phyloP scores from a whole-genome alignment of 208 protist species.

The Crithidia mellificae region DNA sequence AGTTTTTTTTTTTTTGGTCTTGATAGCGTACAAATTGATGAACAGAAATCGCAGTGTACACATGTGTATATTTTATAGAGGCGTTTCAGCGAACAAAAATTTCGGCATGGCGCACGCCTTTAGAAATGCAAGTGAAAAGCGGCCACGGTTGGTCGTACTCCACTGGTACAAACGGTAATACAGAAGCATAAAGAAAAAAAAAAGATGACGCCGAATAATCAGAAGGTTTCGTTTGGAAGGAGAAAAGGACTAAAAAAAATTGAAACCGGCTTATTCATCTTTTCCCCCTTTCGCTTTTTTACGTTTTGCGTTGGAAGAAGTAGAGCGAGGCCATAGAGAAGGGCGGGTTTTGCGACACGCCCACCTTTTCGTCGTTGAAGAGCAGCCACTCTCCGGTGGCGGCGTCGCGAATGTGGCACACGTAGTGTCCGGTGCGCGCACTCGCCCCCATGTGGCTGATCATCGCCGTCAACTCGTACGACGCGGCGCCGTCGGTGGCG shows the following conservation, averaged over 20 bases:
- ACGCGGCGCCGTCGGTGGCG: constrained; percentile 52
- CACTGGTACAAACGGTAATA: no score
- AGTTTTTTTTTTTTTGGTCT: no score
- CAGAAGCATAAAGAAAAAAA: no score
- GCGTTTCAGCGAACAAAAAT: no score
- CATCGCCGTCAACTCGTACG: constrained; percentile 83
- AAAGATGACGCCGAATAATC: no score
- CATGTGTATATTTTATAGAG: no score
- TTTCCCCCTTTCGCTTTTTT: not conserved
- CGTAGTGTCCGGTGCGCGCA: constrained; percentile 90
- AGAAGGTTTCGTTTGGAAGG: no score
- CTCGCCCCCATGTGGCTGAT: constrained; percentile 92
- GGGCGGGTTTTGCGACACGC: constrained; percentile 83
- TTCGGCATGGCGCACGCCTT: no score
- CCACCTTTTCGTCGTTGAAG: constrained; percentile 96
- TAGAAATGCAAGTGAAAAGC: no score
- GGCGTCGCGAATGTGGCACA: constrained; percentile 86
- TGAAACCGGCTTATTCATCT: not conserved
- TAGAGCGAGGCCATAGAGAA: constrained; percentile 93
- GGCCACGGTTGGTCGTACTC: no score
- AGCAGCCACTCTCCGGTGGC: constrained; percentile 86
- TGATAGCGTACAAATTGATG: no score
- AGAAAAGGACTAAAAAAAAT: not conserved
- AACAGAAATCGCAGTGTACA: no score
- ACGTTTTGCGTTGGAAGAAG: constrained; percentile 75